phyloP scores from a whole-genome alignment of 495 filamentous ascomycete species.

The Aspergillus leporis region DNA sequence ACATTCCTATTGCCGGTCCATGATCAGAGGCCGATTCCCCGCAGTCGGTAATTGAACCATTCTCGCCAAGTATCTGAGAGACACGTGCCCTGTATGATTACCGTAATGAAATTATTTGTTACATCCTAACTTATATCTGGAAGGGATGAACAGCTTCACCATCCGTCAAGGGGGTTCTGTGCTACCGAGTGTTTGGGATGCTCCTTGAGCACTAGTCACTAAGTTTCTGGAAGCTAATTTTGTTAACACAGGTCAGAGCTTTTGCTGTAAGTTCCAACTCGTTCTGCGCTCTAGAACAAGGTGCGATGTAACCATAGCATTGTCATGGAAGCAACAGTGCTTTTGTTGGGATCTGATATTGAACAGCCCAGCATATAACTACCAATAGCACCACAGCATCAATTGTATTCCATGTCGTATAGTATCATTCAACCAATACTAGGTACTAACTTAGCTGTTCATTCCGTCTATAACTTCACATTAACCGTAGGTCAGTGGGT shows the following conservation, averaged over 20 bases:
- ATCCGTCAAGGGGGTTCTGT: background rate
- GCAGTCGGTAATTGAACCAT: slow-evolving; percentile 35
- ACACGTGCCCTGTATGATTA: slow-evolving; percentile 11
- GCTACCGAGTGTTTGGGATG: background rate
- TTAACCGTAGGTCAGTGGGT: background rate
- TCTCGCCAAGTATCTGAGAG: background rate
- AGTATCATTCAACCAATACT: background rate
- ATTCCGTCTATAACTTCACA: no score
- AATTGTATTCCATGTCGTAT: background rate
- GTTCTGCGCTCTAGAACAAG: no score
- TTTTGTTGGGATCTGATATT: no score
- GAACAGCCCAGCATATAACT: no score
- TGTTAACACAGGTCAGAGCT: background rate
- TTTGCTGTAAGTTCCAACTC: no score
- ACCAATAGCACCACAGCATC: background rate
- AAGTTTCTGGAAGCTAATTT: background rate
- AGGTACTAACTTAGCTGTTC: no score
- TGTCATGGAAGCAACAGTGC: no score
- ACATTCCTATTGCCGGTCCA: slow-evolving; percentile 21
- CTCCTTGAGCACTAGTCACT: background rate
- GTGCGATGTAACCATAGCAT: no score
- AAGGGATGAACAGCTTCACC: background rate
- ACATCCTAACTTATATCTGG: background rate
- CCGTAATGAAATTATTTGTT: slow-evolving; percentile 6
- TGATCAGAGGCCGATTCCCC: slow-evolving; percentile 23